Conservation (phyloP, 257 asterid genomes). For the Penstemon eatonii region DNA sequence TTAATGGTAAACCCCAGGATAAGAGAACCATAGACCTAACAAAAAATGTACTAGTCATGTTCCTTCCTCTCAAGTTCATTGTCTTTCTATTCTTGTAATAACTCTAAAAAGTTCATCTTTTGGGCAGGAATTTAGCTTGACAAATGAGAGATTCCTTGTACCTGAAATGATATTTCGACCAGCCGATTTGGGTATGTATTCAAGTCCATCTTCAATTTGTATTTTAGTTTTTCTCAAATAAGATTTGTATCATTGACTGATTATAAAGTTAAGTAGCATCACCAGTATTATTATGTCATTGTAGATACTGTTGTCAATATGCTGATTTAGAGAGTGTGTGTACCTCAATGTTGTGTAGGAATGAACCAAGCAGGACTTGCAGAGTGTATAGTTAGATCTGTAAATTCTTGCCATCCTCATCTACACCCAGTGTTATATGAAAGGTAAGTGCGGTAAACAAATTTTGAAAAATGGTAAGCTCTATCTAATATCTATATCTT, state of each 20-base stretch:
- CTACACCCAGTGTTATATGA: constrained; percentile 93
- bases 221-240: not conserved
- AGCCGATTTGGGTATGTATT: constrained; percentile 80
- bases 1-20: constrained; percentile 38
- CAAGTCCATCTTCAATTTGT: constrained; percentile 18
- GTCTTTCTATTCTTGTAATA: constrained; percentile 14
- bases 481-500: constrained; percentile 21
- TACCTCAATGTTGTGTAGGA: constrained; percentile 47
- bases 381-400: constrained; percentile 87
- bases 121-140: constrained; percentile 78
- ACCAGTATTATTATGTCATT: not conserved
- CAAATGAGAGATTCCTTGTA: constrained; percentile 93
- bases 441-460: constrained; percentile 48
- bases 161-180: constrained; percentile 97
- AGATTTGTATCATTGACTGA: not conserved
- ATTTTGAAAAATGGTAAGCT: constrained; percentile 7
- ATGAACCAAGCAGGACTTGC: constrained; percentile 98
- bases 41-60: constrained; percentile 52
- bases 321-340: constrained; percentile 20
- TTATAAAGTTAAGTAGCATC: constrained; percentile 7
- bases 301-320: not conserved
- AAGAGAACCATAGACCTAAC: constrained; percentile 57
- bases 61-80: constrained; percentile 11
- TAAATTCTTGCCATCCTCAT: constrained; percentile 81
- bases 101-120: constrained; percentile 19